phyloP scores from a whole-genome alignment of 805 yeast genomes.

The Tetrapisispora nanseiensis region DNA sequence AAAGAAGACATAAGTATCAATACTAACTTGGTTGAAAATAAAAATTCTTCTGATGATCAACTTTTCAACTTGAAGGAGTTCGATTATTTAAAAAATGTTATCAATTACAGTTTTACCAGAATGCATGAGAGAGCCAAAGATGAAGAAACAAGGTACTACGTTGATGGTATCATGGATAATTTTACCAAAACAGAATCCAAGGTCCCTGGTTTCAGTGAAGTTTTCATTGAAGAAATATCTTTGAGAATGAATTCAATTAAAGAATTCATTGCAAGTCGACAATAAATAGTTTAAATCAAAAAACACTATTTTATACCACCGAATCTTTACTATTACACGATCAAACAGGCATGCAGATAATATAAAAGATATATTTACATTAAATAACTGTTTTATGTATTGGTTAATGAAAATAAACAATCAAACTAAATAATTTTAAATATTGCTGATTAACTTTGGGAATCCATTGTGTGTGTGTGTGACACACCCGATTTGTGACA shows the following conservation, averaged over 20 bases:
- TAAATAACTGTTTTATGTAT: no score
- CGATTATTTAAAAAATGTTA: conserved; percentile 34
- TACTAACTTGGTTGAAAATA: conserved; percentile 16
- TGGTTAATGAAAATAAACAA: no score
- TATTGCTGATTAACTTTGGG: no score
- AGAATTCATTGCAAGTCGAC: conserved; percentile 11
- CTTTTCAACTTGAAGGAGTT: conserved; percentile 15
- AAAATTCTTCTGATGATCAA: conserved; percentile 6
- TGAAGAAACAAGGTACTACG: conserved; percentile 38
- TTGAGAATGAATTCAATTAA: conserved; percentile 28
- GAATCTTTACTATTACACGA: not conserved
- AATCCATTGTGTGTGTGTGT: no score
- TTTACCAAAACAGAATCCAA: conserved; percentile 38
- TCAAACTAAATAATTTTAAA: no score
- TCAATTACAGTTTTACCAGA: conserved; percentile 37
- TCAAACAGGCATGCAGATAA: no score
- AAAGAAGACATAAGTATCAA: conserved; percentile 9
- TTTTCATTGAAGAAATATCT: conserved; percentile 55
- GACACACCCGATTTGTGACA: not conserved
- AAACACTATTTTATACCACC: no score
- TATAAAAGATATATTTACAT: no score
- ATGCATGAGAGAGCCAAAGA: conserved; percentile 45
- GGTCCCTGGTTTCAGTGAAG: conserved; percentile 58
- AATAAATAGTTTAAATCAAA: conserved; percentile 1
- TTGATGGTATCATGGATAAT: conserved; percentile 33